phyloP scores from a whole-genome alignment of 2,329 filamentous ascomycete species.

The Colletotrichum karsti region DNA sequence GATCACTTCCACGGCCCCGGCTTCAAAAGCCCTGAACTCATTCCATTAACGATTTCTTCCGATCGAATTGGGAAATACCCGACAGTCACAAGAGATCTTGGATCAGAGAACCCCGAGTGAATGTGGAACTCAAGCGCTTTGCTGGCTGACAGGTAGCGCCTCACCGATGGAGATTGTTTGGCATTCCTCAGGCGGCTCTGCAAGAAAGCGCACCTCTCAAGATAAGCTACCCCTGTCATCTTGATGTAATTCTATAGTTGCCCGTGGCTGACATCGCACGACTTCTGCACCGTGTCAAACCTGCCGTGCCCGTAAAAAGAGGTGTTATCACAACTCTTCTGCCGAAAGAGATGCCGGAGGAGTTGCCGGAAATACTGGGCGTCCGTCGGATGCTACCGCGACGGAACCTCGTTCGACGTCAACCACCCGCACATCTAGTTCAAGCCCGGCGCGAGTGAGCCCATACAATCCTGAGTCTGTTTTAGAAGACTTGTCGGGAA shows the following conservation, averaged over 20 bases:
- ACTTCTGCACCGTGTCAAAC: conserved; percentile 23
- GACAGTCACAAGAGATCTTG: background rate
- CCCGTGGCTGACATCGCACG: background rate
- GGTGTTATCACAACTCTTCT: conserved; percentile 25
- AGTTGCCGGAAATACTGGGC: background rate
- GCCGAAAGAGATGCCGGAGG: too few relatives aligned
- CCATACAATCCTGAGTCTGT: conserved; percentile 33
- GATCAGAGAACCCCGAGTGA: too few relatives aligned
- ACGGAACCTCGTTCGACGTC: background rate
- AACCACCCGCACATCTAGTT: conserved; percentile 14
- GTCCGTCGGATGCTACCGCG: background rate
- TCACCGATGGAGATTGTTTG: conserved; percentile 26
- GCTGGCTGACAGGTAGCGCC: background rate
- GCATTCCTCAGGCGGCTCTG: conserved; percentile 3
- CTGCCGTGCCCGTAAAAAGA: conserved; percentile 31
- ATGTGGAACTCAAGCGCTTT: too few relatives aligned
- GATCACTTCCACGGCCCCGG: too few relatives aligned
- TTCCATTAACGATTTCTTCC: too few relatives aligned
- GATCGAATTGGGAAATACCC: too few relatives aligned
- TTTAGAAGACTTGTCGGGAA: conserved; percentile 23
- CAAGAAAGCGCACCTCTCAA: conserved; percentile 20
- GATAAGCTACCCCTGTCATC: conserved; percentile 4
- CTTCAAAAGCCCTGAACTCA: too few relatives aligned
- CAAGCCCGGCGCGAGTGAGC: conserved; percentile 23
- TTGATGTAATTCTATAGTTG: background rate